phyloP scores from a whole-genome alignment of 1,284 basidiomycete species.

The Pascua sp. region DNA sequence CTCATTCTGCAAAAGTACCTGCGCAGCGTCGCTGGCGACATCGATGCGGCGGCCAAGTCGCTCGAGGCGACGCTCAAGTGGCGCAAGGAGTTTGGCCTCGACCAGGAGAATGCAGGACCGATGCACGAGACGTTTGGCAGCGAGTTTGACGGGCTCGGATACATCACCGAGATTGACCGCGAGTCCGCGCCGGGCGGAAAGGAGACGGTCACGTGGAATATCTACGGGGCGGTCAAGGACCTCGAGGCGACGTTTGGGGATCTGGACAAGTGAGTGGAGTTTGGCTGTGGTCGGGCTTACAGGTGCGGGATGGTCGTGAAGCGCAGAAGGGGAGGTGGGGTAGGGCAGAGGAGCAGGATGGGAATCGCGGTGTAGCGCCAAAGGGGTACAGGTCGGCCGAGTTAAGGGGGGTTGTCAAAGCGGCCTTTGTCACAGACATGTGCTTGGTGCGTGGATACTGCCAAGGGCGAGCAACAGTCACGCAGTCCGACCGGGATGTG shows the following conservation, averaged over 20 bases:
- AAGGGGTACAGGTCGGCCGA: too few relatives aligned
- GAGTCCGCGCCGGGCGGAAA: too few relatives aligned
- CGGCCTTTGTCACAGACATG: too few relatives aligned
- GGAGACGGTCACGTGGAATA: constrained; percentile 30
- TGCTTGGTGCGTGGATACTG: too few relatives aligned
- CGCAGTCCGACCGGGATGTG: too few relatives aligned
- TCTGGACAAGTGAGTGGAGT: constrained; percentile 19
- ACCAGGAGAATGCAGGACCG: constrained; percentile 1
- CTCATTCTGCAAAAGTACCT: constrained; percentile 31
- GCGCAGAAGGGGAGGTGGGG: too few relatives aligned
- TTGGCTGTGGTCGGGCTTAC: too few relatives aligned
- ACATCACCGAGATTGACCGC: constrained; percentile 21
- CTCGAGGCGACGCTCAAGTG: constrained; percentile 24
- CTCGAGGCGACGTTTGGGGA: constrained; percentile 27
- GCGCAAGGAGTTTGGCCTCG: constrained; percentile 26
- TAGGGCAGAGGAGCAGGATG: too few relatives aligned
- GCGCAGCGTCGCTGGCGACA: constrained; percentile 15
- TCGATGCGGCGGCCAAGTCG: constrained; percentile 16
- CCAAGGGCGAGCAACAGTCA: too few relatives aligned
- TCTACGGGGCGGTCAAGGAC: constrained; percentile 27
- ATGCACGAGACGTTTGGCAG: constrained; percentile 1
- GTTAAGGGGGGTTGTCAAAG: too few relatives aligned
- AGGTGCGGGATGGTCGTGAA: too few relatives aligned
- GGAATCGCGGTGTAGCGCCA: too few relatives aligned
- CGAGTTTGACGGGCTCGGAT: constrained; percentile 26